These are phyloP conservation scores for Logfia minima DNA, from an alignment of 129 eudicot species.

Conservation along the genomic window DNA sequence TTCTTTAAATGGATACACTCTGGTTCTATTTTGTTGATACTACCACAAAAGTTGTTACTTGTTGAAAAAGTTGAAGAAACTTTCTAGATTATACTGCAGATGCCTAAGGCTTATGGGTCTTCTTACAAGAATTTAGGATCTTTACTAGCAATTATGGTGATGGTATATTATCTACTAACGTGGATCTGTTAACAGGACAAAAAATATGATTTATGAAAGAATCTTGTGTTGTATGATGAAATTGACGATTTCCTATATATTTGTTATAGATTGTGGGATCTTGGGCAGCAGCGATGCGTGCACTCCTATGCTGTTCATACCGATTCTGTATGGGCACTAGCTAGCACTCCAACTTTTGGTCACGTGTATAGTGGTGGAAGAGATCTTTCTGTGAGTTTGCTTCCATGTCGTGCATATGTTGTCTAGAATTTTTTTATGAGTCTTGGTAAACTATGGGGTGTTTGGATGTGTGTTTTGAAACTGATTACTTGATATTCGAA, in stretches of 20 bases:
- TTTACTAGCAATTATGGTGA: conserved; percentile 3
- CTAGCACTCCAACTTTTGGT: conserved; percentile 77
- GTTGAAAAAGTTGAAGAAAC: not conserved
- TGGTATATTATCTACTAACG: conserved; percentile 9
- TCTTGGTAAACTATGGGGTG: conserved; percentile 6
- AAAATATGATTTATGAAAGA: not conserved
- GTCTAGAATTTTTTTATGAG: not conserved
- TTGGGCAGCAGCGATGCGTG: conserved; percentile 92
- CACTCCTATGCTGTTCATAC: conserved; percentile 98
- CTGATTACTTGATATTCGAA: not conserved
- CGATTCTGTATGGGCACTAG: conserved; percentile 99
- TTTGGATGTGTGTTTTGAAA: conserved; percentile 7
- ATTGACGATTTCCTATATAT: conserved; percentile 8
- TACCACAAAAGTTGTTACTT: not conserved
- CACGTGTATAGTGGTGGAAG: conserved; percentile 99
- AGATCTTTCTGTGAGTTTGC: conserved; percentile 83
- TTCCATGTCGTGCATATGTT: not conserved
- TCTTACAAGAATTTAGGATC: conserved; percentile 8
- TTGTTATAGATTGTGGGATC: conserved; percentile 79
- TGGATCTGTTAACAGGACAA: not conserved
- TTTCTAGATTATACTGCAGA: not conserved
- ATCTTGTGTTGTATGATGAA: conserved; percentile 18
- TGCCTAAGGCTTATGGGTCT: not conserved
- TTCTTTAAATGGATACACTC: conserved; percentile 5
- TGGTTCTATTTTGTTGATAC: not conserved